These are phyloP conservation scores for Pythium utonaiense DNA, from an alignment of 352 stramenopile genomes.

Conservation along the genomic window DNA sequence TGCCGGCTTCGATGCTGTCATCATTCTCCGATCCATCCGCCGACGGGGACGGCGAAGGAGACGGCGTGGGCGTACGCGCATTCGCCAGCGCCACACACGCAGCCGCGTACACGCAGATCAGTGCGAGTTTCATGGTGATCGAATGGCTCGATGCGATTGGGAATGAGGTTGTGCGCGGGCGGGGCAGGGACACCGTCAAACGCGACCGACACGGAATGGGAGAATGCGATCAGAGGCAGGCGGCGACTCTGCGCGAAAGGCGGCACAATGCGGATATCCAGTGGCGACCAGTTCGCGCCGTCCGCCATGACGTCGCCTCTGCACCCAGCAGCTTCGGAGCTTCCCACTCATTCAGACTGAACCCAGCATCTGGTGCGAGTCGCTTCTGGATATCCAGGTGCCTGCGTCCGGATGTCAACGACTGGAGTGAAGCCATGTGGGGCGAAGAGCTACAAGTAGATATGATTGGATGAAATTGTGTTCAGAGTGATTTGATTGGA, in stretches of 20 bases:
- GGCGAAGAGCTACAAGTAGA: not conserved
- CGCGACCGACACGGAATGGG: no score
- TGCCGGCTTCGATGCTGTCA: conserved; percentile 10
- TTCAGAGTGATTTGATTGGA: conserved; percentile 4
- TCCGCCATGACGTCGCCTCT: not conserved
- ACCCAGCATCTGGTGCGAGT: not conserved
- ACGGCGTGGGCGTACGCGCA: conserved; percentile 1
- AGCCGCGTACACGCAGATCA: conserved; percentile 14
- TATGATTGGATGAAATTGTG: conserved; percentile 4
- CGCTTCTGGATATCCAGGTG: not conserved
- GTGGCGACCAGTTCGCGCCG: not conserved
- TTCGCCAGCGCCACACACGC: conserved; percentile 3
- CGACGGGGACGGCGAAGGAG: not conserved
- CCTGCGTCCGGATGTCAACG: conserved; percentile 4
- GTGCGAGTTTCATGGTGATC: conserved; percentile 16
- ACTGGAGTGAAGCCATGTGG: conserved; percentile 20
- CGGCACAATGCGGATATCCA: not conserved
- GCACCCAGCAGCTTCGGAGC: not conserved
- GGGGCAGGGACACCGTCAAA: not conserved
- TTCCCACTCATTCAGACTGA: no score
- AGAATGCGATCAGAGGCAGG: not conserved
- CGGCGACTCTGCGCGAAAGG: not conserved
- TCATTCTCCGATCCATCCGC: conserved; percentile 4
- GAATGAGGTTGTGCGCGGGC: not conserved
- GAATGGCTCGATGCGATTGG: not conserved